These are phyloP conservation scores for Phytophthora boehmeriae DNA, from an alignment of 352 stramenopile species.

Conservation along the genomic window DNA sequence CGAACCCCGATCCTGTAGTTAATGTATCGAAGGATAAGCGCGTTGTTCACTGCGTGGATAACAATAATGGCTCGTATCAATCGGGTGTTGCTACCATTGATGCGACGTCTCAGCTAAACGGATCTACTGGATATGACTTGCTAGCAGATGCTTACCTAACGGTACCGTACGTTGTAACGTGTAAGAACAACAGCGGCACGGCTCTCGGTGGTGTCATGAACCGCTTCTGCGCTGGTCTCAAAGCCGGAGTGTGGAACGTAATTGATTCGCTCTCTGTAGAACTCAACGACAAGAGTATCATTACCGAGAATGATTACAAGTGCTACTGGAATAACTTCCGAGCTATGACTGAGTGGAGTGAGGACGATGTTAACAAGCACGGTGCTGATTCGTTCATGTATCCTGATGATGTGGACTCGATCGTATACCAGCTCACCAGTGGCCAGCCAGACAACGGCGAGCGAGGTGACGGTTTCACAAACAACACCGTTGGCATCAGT, in stretches of 20 bases:
- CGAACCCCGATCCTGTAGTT: conserved; percentile 14
- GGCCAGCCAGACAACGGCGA: too few species aligned
- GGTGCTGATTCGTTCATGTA: neutral
- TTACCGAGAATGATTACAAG: neutral
- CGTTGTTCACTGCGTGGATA: conserved; percentile 15
- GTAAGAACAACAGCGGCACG: neutral
- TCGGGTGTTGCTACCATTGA: conserved; percentile 14
- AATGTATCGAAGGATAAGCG: conserved; percentile 14
- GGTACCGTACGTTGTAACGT: conserved; percentile 2
- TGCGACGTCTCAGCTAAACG: conserved; percentile 15
- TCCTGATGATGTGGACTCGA: conserved; percentile 7
- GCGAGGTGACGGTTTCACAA: too few species aligned
- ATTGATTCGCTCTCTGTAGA: neutral
- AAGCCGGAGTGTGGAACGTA: neutral
- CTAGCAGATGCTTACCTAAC: conserved; percentile 6
- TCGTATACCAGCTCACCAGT: too few species aligned
- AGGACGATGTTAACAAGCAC: neutral
- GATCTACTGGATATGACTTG: conserved; percentile 9
- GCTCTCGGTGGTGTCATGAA: neutral
- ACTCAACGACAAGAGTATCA: neutral
- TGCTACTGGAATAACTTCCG: neutral
- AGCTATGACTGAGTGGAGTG: neutral
- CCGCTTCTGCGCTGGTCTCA: neutral
- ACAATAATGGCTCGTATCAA: conserved; percentile 19
- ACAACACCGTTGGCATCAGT: too few species aligned